Conservation (phyloP, 2,329 filamentous ascomycete genomes). For the Juglanconis sp. region DNA sequence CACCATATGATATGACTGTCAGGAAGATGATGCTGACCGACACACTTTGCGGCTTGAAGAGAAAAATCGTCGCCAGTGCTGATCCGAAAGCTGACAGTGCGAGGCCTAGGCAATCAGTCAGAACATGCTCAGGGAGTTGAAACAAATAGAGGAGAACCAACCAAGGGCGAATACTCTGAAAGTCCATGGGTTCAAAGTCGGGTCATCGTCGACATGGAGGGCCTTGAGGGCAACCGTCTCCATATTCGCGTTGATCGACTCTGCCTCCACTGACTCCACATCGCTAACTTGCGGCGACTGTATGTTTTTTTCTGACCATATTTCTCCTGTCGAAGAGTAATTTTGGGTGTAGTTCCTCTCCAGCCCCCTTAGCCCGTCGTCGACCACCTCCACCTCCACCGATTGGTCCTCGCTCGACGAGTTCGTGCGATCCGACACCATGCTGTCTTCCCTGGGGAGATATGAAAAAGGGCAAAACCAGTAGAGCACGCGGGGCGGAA, state of each 20-base stretch:
- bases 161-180: slow-evolving; percentile 20
- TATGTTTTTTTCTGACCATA: not conserved
- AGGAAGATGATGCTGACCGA: slow-evolving; percentile 42
- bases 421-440: not conserved
- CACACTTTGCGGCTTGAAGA: slow-evolving; percentile 46
- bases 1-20: slow-evolving; percentile 40
- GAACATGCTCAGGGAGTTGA: not conserved
- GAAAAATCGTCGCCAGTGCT: slow-evolving; percentile 41
- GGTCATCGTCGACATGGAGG: slow-evolving; percentile 22
- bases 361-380: not conserved
- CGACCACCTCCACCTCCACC: not conserved
- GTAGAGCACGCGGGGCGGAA: too few relatives aligned
- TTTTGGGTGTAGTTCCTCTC: not conserved
- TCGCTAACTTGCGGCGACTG: not conserved
- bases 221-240: slow-evolving; percentile 16
- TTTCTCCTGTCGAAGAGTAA: not conserved
- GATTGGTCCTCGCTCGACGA: not conserved
- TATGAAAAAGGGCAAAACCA: not conserved
- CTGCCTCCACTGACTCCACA: not conserved
- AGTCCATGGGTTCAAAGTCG: slow-evolving; percentile 21
- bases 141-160: not conserved
- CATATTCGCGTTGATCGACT: slow-evolving; percentile 8
- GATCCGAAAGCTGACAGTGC: slow-evolving; percentile 34
- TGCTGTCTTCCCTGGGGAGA: not conserved
- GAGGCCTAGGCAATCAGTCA: slow-evolving; percentile 22